phyloP scores from a whole-genome alignment of 208 protist species.

The Trypanosoma platydactyli region DNA sequence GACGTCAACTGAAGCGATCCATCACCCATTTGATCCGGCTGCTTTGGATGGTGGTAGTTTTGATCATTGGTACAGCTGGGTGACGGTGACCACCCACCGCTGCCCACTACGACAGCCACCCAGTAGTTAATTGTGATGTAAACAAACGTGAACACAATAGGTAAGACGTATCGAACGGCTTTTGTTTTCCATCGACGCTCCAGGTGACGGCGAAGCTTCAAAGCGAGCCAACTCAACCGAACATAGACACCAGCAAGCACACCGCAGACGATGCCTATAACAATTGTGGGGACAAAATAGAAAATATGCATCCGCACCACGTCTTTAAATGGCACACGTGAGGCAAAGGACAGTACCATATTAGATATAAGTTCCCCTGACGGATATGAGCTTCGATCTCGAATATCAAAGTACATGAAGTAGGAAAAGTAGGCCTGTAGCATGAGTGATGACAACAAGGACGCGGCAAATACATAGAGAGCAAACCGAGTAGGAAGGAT shows the following conservation, averaged over 20 bases:
- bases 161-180: constrained; percentile 36
- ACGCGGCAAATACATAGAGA: constrained; percentile 61
- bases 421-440: constrained; percentile 57
- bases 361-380: constrained; percentile 36
- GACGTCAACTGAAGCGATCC: background rate
- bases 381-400: constrained; percentile 25
- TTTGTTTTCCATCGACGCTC: constrained; percentile 40
- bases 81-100: constrained; percentile 16
- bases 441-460: constrained; percentile 43
- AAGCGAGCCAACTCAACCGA: constrained; percentile 39
- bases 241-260: constrained; percentile 39
- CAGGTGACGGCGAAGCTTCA: constrained; percentile 39
- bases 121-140: constrained; percentile 47
- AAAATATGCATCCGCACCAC: constrained; percentile 48
- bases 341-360: constrained; percentile 36
- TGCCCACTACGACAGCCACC: constrained; percentile 32
- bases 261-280: constrained; percentile 42
- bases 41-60: background rate
- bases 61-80: background rate
- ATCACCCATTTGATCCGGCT: background rate
- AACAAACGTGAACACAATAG: constrained; percentile 42
- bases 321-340: constrained; percentile 40
- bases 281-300: constrained; percentile 40
- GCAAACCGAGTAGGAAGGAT: constrained; percentile 54
- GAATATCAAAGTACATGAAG: constrained; percentile 37